Base-by-base conservation (phyloP, 2,329 filamentous ascomycete species). In the Beauveria sp. region DNA sequence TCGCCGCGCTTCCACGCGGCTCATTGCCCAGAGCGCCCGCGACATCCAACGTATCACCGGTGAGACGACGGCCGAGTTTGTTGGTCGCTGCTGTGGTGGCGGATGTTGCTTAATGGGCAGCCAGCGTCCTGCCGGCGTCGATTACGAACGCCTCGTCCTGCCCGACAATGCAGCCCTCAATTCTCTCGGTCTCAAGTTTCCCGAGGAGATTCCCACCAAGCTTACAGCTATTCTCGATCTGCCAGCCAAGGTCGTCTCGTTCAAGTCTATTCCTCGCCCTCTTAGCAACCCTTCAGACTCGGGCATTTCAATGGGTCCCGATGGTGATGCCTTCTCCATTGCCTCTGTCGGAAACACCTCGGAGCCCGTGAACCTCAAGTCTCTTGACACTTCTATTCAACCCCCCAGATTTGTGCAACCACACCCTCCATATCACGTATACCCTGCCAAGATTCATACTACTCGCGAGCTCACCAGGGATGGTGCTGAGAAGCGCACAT, bases 401-500 rank as follows among this genome's bases (percentile, higher is more conserved):
- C 93, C 95, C 20, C 95, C 95, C 7, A 82, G 81, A 63, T 99
- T 93, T 70, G 93, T 99, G 60, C 91, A 96, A 72, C 95, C 95
- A 28, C 95, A 99, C 73, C 91, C 91, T 62, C 95, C 95, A 0
- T 95, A 96, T 75, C 83, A 93, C 66, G 92, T 98, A 64, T 96
- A 90, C 75, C 89, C 92, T 1, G 93, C 93, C n/a, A 91, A 87
- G 65, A 84, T 99, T 52, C 88, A 91, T 75, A 87, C 87, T 68
- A 85, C 91, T 2, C 88, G 95, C 61, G 92, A 96, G 75, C 78
- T 99, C 71, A 99, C 95, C 14, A 89, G 86, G 72, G 80, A 85
- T 26, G 93, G 93, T 24, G 95, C 95, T 5, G 91, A 96, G 80
- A 99, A 99, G 84, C 85, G 93, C 64, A 99, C 95, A 0, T 96